Conservation (phyloP, 2,329 filamentous ascomycete species). For the Lachnellula willkommii region DNA sequence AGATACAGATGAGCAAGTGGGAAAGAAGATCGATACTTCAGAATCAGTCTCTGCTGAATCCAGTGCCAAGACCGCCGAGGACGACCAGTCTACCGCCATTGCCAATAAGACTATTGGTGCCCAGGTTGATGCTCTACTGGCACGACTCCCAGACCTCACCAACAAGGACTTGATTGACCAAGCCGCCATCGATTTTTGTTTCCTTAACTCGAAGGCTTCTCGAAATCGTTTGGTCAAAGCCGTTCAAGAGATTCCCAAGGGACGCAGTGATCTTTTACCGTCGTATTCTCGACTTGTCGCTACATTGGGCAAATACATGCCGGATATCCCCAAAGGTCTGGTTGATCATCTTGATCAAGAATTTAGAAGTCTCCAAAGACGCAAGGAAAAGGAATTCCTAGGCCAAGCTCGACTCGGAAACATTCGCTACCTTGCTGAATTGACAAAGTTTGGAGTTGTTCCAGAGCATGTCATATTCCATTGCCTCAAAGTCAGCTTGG, state of each 20-base stretch:
- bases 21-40: constrained; percentile 64
- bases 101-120: constrained; percentile 97
- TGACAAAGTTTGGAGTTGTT: constrained; percentile 97
- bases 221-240: constrained; percentile 90
- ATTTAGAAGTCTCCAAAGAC: constrained; percentile 90
- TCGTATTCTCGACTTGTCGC: constrained; percentile 90
- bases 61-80: constrained; percentile 48
- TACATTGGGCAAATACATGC: constrained; percentile 88
- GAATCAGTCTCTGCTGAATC: constrained; percentile 38
- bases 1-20: constrained; percentile 75
- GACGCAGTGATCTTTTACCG: constrained; percentile 82
- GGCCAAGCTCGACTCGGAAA: constrained; percentile 91
- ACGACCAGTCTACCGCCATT: constrained; percentile 89
- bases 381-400: constrained; percentile 96
- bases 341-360: constrained; percentile 93
- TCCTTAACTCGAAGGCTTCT: constrained; percentile 96
- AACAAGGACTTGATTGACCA: constrained; percentile 90
- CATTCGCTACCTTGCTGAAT: constrained; percentile 92
- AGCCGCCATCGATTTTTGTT: constrained; percentile 93
- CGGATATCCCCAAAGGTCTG: constrained; percentile 86
- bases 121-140: constrained; percentile 85
- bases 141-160: constrained; percentile 83
- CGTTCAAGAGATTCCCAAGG: constrained; percentile 90
- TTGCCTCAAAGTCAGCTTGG: constrained; percentile 92
- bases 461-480: constrained; percentile 99